phyloP scores from a whole-genome alignment of 2,329 filamentous ascomycete genomes.

The Akanthomyces dipterigenus region DNA sequence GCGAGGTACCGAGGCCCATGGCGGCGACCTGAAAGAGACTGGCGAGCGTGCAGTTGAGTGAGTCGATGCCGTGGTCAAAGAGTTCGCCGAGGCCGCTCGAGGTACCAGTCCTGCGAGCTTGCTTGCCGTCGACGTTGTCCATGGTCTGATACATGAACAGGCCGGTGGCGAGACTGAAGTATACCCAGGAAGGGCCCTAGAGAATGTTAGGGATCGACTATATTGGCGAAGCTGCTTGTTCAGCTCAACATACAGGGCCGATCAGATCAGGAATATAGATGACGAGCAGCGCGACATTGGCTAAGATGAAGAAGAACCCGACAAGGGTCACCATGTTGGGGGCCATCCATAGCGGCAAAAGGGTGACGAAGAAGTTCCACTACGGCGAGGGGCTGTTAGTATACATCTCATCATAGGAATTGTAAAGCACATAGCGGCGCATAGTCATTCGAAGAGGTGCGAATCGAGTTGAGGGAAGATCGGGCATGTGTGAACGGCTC shows the following conservation, averaged over 20 bases:
- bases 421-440: neutral
- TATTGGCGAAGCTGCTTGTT: neutral
- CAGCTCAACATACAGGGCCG: conserved; percentile 61
- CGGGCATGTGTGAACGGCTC: conserved; percentile 1
- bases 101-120: conserved; percentile 88
- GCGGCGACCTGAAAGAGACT: conserved; percentile 87
- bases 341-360: conserved; percentile 91
- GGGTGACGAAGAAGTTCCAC: conserved; percentile 95
- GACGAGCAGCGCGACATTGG: conserved; percentile 67
- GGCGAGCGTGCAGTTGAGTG: conserved; percentile 90
- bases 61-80: conserved; percentile 98
- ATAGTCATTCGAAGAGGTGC: neutral
- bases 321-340: conserved; percentile 96
- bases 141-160: conserved; percentile 99
- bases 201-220: neutral
- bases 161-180: conserved; percentile 91
- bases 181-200: conserved; percentile 82
- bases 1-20: conserved; percentile 81
- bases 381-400: conserved; percentile 33
- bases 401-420: neutral
- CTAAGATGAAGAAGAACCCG: conserved; percentile 90
- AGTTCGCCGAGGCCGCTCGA: conserved; percentile 93
- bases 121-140: conserved; percentile 98
- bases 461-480: neutral
- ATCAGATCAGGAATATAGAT: conserved; percentile 83